Percentiles rank a stretch among this genome's conserved stretches.
Conservation (phyloP, 225 moss, liverwort and hornwort genomes). For the Polytrichum formosum region DNA sequence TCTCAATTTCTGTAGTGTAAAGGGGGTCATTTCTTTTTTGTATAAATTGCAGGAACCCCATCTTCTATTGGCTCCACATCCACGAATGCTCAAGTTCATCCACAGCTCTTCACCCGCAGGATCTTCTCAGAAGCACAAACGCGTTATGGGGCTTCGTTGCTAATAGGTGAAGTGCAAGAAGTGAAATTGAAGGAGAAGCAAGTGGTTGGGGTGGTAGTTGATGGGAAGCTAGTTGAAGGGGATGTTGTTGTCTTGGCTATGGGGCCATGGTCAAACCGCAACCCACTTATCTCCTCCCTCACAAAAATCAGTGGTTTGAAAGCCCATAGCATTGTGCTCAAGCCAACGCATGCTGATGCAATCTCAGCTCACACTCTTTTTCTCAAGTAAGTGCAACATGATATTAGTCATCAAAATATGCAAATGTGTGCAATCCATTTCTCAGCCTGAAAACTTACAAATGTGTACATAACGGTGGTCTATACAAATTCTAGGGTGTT, state of each 20-base stretch:
- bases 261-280: slow-evolving; percentile 93
- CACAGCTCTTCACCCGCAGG: slow-evolving; percentile 75
- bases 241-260: slow-evolving; percentile 85
- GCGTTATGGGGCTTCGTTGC: slow-evolving; percentile 61
- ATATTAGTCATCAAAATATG: too few relatives aligned
- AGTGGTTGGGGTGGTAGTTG: slow-evolving; percentile 67
- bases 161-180: slow-evolving; percentile 78
- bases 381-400: slow-evolving; percentile 33
- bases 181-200: slow-evolving; percentile 52
- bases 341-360: slow-evolving; percentile 52
- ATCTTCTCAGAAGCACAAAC: slow-evolving; percentile 60
- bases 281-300: slow-evolving; percentile 64
- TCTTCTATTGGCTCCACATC: slow-evolving; percentile 54
- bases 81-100: slow-evolving; percentile 91
- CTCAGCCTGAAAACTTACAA: too few relatives aligned
- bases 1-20: too few relatives aligned
- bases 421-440: background rate
- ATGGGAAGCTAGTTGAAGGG: slow-evolving; percentile 59
- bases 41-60: slow-evolving; percentile 29
- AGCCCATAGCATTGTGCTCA: slow-evolving; percentile 82
- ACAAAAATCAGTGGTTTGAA: slow-evolving; percentile 79
- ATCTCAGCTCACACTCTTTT: slow-evolving; percentile 79
- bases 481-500: too few relatives aligned
- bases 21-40: too few relatives aligned
- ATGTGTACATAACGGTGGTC: too few relatives aligned